Percentiles rank a stretch among this genome's conserved stretches.
These are phyloP conservation scores for Volvox carteri DNA, from an alignment of 163 green algal genomes.

Conservation along the genomic window DNA sequence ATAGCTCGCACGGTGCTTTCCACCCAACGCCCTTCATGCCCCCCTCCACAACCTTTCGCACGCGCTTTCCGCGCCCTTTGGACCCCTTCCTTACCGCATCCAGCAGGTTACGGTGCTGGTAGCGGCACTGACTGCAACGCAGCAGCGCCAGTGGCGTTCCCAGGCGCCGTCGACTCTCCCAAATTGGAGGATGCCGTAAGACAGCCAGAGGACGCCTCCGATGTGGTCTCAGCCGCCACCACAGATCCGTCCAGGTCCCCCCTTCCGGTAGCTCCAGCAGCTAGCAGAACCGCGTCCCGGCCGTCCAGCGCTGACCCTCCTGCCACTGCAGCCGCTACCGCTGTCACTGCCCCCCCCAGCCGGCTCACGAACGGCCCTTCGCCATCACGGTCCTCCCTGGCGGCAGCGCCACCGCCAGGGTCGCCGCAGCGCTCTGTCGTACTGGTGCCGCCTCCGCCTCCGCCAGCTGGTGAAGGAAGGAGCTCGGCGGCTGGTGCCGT, in stretches of 20 bases:
- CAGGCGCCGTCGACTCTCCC: background rate
- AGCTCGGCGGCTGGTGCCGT: background rate
- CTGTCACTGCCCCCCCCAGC: background rate
- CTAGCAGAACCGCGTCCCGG: background rate
- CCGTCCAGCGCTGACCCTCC: background rate
- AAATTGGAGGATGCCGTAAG: background rate
- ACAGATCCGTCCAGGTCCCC: background rate
- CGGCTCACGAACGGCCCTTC: background rate
- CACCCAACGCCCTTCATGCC: too few relatives aligned
- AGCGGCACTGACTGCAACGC: too few relatives aligned
- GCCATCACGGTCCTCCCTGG: background rate
- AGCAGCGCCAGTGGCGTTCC: background rate
- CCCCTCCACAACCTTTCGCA: background rate
- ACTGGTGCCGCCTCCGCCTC: background rate
- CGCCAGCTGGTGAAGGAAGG: background rate
- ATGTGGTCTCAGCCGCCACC: background rate
- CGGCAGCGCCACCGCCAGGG: background rate
- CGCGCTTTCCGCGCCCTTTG: background rate
- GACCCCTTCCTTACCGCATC: background rate
- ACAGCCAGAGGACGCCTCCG: background rate
- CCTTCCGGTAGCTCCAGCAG: background rate
- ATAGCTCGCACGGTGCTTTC: too few relatives aligned
- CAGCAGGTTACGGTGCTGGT: too few relatives aligned
- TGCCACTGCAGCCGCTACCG: background rate
- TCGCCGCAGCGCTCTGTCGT: conserved; percentile 11